Conservation (phyloP, 2,329 filamentous ascomycete species). For the Periconia sp. region DNA sequence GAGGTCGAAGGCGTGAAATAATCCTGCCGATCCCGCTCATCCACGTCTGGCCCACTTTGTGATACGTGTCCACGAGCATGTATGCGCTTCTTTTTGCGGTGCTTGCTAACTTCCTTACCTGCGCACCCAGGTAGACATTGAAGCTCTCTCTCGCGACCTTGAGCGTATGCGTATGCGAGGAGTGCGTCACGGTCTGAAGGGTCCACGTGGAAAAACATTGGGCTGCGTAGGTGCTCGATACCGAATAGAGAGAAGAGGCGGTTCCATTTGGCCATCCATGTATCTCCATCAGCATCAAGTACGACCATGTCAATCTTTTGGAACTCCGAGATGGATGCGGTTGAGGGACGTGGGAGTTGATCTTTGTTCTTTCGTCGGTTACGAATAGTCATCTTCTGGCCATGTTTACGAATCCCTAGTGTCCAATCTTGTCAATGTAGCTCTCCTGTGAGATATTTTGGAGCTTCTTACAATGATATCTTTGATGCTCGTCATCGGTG, state of each 20-base stretch:
- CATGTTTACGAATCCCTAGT: conserved; percentile 62
- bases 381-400: conserved; percentile 60
- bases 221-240: conserved; percentile 73
- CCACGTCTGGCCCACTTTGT: conserved; percentile 42
- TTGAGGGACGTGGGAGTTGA: conserved; percentile 15
- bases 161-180: conserved; percentile 66
- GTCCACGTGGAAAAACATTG: conserved; percentile 83
- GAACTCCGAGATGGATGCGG: neutral
- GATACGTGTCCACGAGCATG: conserved; percentile 45
- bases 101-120: conserved; percentile 78
- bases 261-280: conserved; percentile 74
- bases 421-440: neutral
- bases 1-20: conserved; percentile 47
- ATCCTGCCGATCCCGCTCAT: conserved; percentile 51
- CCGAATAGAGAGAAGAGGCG: conserved; percentile 67
- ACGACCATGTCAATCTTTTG: conserved; percentile 53
- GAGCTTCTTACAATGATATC: conserved; percentile 64
- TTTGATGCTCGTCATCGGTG: conserved; percentile 78
- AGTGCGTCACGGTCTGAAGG: conserved; percentile 74
- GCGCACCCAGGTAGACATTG: conserved; percentile 73
- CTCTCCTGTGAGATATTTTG: neutral
- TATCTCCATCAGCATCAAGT: conserved; percentile 63
- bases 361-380: conserved; percentile 48
- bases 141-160: conserved; percentile 63
- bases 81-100: conserved; percentile 67